Conservation (phyloP, 2,329 filamentous ascomycete species). For the Ophiosphaerella narmari region DNA sequence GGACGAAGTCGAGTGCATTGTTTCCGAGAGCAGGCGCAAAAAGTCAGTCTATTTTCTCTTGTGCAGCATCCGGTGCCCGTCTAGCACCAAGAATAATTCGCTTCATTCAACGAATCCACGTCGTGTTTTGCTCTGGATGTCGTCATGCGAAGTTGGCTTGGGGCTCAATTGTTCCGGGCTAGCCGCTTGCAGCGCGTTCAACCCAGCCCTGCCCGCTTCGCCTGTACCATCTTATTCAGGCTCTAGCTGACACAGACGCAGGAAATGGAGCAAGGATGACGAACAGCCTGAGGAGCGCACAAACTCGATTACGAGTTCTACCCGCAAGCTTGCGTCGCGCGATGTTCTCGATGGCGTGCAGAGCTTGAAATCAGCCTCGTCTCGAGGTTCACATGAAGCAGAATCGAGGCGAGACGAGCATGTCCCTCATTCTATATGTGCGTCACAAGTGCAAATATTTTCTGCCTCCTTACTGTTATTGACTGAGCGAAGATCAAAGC, state of each 20-base stretch:
- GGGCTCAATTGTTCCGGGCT: conserved; percentile 17
- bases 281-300: conserved; percentile 34
- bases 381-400: conserved; percentile 49
- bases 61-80: conserved; percentile 30
- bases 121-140: conserved; percentile 15
- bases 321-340: conserved; percentile 47
- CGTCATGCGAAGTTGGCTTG: conserved; percentile 27
- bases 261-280: conserved; percentile 52
- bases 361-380: conserved; percentile 33
- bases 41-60: conserved; percentile 64
- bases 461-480: conserved; percentile 15
- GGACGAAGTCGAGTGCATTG: conserved; percentile 75
- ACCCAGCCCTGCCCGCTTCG: conserved; percentile 11
- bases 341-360: conserved; percentile 44
- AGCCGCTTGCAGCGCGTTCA: conserved; percentile 26
- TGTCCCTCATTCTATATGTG: conserved; percentile 68
- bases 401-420: conserved; percentile 59
- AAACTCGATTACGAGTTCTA: conserved; percentile 26
- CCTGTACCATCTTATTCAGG: conserved; percentile 4
- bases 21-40: conserved; percentile 76
- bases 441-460: conserved; percentile 38
- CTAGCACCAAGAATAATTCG: conserved; percentile 13
- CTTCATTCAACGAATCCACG: conserved; percentile 11
- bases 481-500: conserved; percentile 51
- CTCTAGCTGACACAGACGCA: conserved; percentile 31